phyloP scores from a whole-genome alignment of 2,329 filamentous ascomycete species.

The Talaromyces pinophilus region DNA sequence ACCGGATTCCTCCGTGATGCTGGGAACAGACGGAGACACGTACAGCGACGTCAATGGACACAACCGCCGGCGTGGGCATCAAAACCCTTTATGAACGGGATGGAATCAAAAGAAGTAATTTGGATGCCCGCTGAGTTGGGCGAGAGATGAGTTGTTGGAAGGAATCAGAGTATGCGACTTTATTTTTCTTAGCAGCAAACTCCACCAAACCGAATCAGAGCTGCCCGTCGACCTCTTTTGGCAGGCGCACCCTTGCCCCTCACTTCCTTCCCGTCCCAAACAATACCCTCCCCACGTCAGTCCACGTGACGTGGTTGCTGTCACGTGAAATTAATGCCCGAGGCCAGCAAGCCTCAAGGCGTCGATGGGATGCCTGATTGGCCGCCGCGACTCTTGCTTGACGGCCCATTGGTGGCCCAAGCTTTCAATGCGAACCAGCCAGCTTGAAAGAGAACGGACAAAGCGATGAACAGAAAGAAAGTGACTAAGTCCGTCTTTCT shows the following conservation, averaged over 20 bases:
- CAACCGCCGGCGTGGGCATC: conserved; percentile 11
- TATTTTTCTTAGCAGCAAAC: neutral
- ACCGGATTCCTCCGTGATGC: conserved; percentile 17
- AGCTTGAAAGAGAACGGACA: neutral
- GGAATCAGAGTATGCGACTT: neutral
- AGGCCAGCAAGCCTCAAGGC: neutral
- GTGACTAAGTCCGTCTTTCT: neutral
- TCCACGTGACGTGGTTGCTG: neutral
- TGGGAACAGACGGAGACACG: conserved; percentile 17
- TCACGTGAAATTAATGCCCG: conserved; percentile 4
- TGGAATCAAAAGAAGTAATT: neutral
- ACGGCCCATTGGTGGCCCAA: neutral
- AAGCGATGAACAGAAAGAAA: neutral
- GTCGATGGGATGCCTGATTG: neutral
- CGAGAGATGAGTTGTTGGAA: neutral
- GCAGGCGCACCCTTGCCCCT: conserved; percentile 15
- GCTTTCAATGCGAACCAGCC: neutral
- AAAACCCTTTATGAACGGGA: neutral
- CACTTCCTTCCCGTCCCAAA: conserved; percentile 10
- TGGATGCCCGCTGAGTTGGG: conserved; percentile 16
- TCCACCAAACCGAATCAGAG: neutral
- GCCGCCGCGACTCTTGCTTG: neutral
- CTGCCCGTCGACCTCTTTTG: conserved; percentile 4
- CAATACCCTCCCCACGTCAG: conserved; percentile 5
- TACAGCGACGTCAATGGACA: conserved; percentile 14